phyloP scores from a whole-genome alignment of 2,329 filamentous ascomycete genomes.

The Nigrograna mackinnonii region DNA sequence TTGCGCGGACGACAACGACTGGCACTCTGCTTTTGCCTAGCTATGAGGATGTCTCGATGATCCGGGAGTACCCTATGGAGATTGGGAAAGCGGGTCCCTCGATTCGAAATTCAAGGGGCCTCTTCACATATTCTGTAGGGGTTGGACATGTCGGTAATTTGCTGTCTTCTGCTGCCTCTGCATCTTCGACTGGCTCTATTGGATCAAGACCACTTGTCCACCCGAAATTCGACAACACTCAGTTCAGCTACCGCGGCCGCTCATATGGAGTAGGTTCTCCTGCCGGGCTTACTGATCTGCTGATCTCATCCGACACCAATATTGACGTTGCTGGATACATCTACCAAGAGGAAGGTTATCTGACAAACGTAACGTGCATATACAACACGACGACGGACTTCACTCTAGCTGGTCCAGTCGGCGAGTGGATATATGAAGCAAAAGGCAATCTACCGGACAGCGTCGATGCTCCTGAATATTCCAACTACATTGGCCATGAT shows the following conservation, averaged over 20 bases:
- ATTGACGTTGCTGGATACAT: constrained; percentile 26
- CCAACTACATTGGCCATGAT: constrained; percentile 33
- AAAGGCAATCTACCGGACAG: constrained; percentile 26
- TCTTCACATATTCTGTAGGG: constrained; percentile 30
- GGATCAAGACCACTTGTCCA: constrained; percentile 16
- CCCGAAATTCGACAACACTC: constrained; percentile 30
- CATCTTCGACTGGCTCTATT: constrained; percentile 24
- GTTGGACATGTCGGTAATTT: constrained; percentile 25
- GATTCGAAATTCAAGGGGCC: constrained; percentile 22
- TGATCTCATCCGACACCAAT: constrained; percentile 18
- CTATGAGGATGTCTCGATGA: constrained; percentile 27
- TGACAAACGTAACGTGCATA: constrained; percentile 35
- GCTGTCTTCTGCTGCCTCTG: constrained; percentile 22
- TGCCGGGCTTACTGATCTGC: constrained; percentile 27
- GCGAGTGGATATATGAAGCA: constrained; percentile 28
- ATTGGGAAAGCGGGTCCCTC: constrained; percentile 26
- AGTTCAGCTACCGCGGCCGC: constrained; percentile 34
- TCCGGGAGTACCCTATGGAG: constrained; percentile 30
- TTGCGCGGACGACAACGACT: constrained; percentile 16
- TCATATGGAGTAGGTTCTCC: constrained; percentile 50
- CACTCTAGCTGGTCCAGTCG: constrained; percentile 18
- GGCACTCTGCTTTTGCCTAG: constrained; percentile 23
- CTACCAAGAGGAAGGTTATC: constrained; percentile 40
- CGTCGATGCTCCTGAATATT: constrained; percentile 25
- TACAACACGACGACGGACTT: constrained; percentile 42